Evolutionary conservation across 768 basidiomycete species (phyloP), one percentile per base, ranked within the genome.

Genomic region (Cyathus striatus): DNA sequence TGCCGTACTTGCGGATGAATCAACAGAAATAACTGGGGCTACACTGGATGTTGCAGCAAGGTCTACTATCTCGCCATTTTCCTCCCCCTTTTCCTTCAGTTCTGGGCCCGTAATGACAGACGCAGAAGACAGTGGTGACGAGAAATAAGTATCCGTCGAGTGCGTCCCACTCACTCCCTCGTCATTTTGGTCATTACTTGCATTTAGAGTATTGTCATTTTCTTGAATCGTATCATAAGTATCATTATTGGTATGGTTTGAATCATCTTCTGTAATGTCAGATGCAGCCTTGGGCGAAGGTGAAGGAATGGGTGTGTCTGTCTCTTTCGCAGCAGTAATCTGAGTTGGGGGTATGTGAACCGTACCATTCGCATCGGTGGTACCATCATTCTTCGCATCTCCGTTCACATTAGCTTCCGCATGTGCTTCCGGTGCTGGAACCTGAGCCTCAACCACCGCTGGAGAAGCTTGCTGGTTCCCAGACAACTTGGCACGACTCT

Each of bases 401-500:
- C 30, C 30, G 3, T 32, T 16, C 12, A 12, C 4, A 32, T 12
- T 12, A 32, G 13, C 30, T 32, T 32, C 30, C 13, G 30, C 30
- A 16, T 32, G 3, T 32, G 13, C 30, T 4, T 32, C 30, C 30
- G 16, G 13, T 4, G 9, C 39, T 23, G 9, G 9, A 7, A n/a
- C 39, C 23, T 26, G 20, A 18, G 39, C 18, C 20, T 40, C 17
- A n/a, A 14, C 21, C 12, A 51, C 25, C 17, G 54, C 23, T 40
- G 54, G 43, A 25, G 48, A 45, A n/a, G 46, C 42, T 18, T 51
- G 59, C 35, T 71, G 69, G 9, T 54, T 38, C 18, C 67, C 68
- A 16, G 65, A 69, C 24, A 60, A 56, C 42, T 75, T 74, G 1
- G 69, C 69, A 27, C 61, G 69, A 49, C 84, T 85, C 56, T 87